Conservation (phyloP, 352 stramenopile species). For the Pythium apleroticum region DNA sequence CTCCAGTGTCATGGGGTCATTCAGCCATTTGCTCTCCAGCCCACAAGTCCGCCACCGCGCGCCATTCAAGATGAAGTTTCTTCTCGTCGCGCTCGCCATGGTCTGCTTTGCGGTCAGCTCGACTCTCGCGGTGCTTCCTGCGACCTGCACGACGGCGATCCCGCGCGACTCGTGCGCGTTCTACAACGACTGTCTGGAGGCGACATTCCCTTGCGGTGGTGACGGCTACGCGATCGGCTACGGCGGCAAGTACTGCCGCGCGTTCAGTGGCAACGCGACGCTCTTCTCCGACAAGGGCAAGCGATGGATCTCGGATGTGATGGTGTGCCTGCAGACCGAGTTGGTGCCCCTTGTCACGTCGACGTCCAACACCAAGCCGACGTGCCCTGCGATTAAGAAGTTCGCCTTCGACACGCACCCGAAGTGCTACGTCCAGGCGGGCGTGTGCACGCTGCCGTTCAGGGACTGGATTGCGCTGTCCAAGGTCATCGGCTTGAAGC, state of each 20-base stretch:
- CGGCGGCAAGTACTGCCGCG: slow-evolving; percentile 31
- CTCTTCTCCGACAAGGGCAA: slow-evolving; percentile 30
- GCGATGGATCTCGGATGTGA: slow-evolving; percentile 34
- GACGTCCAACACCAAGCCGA: slow-evolving; percentile 11
- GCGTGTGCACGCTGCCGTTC: slow-evolving; percentile 31
- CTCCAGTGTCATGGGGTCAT: slow-evolving; percentile 4
- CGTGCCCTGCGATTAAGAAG: slow-evolving; percentile 28
- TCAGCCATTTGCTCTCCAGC: slow-evolving; percentile 9
- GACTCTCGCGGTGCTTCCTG: slow-evolving; percentile 16
- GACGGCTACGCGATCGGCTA: slow-evolving; percentile 32
- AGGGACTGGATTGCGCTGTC: slow-evolving; percentile 28
- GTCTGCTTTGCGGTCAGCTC: slow-evolving; percentile 14
- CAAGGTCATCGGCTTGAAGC: slow-evolving; percentile 32
- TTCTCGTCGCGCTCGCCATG: slow-evolving; percentile 14
- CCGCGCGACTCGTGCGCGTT: slow-evolving; percentile 33
- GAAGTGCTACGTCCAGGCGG: slow-evolving; percentile 31
- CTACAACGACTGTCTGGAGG: slow-evolving; percentile 32
- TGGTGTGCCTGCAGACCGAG: slow-evolving; percentile 32
- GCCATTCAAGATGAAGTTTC: slow-evolving; percentile 20
- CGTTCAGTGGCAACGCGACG: slow-evolving; percentile 24
- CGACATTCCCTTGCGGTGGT: slow-evolving; percentile 25
- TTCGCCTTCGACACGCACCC: slow-evolving; percentile 37
- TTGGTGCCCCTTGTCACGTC: slow-evolving; percentile 26
- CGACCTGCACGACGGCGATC: slow-evolving; percentile 23
- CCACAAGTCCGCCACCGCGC: neutral